These are phyloP conservation scores for Ajuga chamaepitys DNA, from an alignment of 257 asterid genomes.

Conservation along the genomic window DNA sequence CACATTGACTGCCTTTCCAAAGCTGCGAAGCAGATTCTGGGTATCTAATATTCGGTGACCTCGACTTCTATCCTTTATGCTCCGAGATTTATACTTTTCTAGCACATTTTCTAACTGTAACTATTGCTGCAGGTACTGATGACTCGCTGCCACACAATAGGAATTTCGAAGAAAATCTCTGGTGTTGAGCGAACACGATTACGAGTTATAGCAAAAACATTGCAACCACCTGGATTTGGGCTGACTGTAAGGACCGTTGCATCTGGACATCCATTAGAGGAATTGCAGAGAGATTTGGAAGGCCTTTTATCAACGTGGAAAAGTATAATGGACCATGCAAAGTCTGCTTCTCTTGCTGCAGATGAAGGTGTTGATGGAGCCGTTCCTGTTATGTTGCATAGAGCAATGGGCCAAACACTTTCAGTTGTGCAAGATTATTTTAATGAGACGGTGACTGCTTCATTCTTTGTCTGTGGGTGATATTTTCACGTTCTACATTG, in stretches of 20 bases:
- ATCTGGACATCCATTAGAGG: constrained; percentile 75
- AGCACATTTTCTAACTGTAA: constrained; percentile 16
- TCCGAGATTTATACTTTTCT: constrained; percentile 15
- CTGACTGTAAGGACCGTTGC: constrained; percentile 94
- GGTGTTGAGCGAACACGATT: constrained; percentile 88
- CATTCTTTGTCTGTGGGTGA: constrained; percentile 1
- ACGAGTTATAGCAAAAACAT: constrained; percentile 75
- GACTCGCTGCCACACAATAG: constrained; percentile 57
- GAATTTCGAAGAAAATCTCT: constrained; percentile 84
- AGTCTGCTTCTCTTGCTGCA: constrained; percentile 95
- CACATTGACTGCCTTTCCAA: constrained; percentile 85
- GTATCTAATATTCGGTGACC: constrained; percentile 35
- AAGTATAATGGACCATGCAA: constrained; percentile 76
- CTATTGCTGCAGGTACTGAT: constrained; percentile 56
- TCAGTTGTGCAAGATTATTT: constrained; percentile 94
- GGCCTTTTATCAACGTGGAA: constrained; percentile 83
- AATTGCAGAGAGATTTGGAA: constrained; percentile 84
- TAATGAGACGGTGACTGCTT: constrained; percentile 58
- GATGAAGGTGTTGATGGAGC: constrained; percentile 97
- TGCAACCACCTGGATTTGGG: constrained; percentile 93
- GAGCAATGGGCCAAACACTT: constrained; percentile 94
- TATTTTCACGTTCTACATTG: constrained; percentile 1
- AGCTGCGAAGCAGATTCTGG: constrained; percentile 96
- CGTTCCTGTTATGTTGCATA: constrained; percentile 80
- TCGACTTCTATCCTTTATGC: constrained; percentile 16